A percentile compares a stretch with the other conserved stretches of the same genome.
Evolutionary conservation across 2,329 filamentous ascomycete species (phyloP).

Genomic region (Xylaria sp.): DNA sequence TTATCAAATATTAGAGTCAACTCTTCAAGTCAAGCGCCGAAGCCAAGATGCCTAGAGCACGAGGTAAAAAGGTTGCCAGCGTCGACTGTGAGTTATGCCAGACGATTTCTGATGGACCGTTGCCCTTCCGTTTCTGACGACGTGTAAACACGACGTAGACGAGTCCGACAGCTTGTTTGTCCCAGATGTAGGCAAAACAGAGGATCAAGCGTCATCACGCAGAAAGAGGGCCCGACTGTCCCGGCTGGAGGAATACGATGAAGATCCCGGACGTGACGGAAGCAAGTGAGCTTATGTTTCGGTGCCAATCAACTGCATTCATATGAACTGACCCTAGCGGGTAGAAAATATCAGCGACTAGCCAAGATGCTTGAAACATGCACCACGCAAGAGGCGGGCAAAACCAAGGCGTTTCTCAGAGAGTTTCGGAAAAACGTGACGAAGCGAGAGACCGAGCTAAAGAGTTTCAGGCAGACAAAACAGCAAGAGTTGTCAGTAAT

Average conservation of each 20-base stretch:
- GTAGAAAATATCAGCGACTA: conserved; percentile 27
- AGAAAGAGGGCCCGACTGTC: conserved; percentile 23
- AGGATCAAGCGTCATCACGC: conserved; percentile 7
- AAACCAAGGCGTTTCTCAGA: conserved; percentile 30
- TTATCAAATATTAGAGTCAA: neutral
- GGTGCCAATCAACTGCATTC: neutral
- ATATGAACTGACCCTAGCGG: neutral
- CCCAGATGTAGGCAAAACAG: neutral
- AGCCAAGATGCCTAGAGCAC: conserved; percentile 7
- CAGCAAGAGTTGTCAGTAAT: conserved; percentile 30
- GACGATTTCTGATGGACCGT: neutral
- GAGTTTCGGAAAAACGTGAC: conserved; percentile 25
- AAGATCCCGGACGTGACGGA: conserved; percentile 26
- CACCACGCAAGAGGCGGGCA: conserved; percentile 26
- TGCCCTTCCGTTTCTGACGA: neutral
- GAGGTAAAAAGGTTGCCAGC: neutral
- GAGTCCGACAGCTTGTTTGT: conserved; percentile 13
- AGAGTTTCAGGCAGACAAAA: conserved; percentile 21
- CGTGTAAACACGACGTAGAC: conserved; percentile 10
- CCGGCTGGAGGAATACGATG: conserved; percentile 28
- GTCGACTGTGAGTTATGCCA: conserved; percentile 10
- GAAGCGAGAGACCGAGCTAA: conserved; percentile 20
- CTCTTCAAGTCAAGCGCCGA: neutral
- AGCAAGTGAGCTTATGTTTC: conserved; percentile 20
- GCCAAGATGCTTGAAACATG: conserved; percentile 28